Evolutionary conservation across 305 asterid genomes (phyloP).

Genomic region (Caryopteris hybrid): DNA sequence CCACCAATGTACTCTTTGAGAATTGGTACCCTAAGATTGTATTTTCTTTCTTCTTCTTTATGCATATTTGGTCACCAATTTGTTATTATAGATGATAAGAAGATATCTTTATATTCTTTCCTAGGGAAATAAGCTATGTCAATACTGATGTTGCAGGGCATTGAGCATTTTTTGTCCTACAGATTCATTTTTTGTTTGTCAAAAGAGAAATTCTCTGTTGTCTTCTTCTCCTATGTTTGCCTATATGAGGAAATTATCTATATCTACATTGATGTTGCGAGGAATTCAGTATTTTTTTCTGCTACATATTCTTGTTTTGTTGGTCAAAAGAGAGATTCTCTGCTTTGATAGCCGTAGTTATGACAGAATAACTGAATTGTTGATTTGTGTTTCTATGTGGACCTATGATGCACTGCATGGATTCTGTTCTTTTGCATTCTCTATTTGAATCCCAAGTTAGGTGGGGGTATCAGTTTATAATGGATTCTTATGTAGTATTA

Average conservation of each 20-base stretch:
- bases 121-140: no score
- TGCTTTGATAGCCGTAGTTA: constrained; percentile 1
- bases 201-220: no score
- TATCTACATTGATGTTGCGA: no score
- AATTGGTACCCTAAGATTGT: not conserved
- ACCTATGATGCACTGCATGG: not conserved
- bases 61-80: not conserved
- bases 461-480: not conserved
- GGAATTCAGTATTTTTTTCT: no score
- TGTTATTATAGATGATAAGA: no score
- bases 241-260: no score
- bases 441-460: not conserved
- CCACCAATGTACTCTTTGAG: not conserved
- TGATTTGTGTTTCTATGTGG: constrained; percentile 3
- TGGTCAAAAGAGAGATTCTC: not conserved
- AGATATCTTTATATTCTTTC: no score
- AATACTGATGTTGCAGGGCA: no score
- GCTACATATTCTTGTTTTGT: not conserved
- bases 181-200: no score
- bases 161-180: no score
- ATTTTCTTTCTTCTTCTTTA: not conserved
- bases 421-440: not conserved
- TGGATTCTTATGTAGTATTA: not conserved
- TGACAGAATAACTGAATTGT: not conserved
- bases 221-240: no score